Conservation (phyloP, 805 yeast genomes). For the Candida parachauliodes region DNA sequence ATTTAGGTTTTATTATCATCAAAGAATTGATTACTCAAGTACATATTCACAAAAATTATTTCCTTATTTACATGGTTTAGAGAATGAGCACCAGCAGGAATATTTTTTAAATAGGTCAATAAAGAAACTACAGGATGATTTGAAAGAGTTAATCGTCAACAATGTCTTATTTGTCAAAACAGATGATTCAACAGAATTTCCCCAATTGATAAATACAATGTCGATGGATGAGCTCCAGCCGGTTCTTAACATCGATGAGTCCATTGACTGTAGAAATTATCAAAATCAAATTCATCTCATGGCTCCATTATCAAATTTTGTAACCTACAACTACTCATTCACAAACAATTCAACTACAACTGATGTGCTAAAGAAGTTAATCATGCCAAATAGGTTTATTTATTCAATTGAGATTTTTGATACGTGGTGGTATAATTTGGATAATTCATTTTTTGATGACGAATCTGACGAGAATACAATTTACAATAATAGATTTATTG, state of each 20-base stretch:
- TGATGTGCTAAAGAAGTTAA: not conserved
- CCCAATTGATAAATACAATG: conserved; percentile 10
- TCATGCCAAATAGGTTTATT: conserved; percentile 2
- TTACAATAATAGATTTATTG: conserved; percentile 7
- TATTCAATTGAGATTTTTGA: conserved; percentile 8
- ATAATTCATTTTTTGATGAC: conserved; percentile 6
- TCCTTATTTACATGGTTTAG: conserved; percentile 35
- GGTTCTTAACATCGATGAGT: not conserved
- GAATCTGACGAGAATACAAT: conserved; percentile 2
- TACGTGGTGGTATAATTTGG: conserved; percentile 7
- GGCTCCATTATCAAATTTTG: conserved; percentile 30
- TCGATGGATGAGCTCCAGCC: conserved; percentile 3
- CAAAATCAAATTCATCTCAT: conserved; percentile 24
- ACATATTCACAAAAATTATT: conserved; percentile 16
- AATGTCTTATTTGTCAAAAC: conserved; percentile 16
- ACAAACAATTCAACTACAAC: conserved; percentile 8
- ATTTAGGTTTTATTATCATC: conserved; percentile 9
- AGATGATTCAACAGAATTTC: conserved; percentile 3
- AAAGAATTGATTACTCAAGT: conserved; percentile 2
- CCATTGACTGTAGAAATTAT: conserved; percentile 28
- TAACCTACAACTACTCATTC: conserved; percentile 25
- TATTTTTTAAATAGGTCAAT: conserved; percentile 10
- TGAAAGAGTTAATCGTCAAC: not conserved
- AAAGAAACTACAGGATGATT: not conserved
- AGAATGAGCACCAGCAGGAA: conserved; percentile 22